Evolutionary conservation across 73 alveolate species (phyloP).

Genomic region (Paramecium biaurelia): DNA sequence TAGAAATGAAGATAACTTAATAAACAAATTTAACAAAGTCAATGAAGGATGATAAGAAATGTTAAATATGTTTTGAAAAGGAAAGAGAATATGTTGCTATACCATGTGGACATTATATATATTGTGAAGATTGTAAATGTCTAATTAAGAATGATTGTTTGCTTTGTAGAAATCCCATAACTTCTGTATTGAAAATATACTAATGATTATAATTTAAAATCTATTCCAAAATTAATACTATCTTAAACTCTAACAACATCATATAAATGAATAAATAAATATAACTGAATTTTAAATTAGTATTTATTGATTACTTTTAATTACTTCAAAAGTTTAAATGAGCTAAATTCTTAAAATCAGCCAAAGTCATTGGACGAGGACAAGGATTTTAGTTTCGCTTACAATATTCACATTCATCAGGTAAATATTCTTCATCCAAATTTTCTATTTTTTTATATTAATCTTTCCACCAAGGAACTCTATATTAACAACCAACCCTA

Average conservation of each 20-base stretch:
- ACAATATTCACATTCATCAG: slow-evolving; percentile 14
- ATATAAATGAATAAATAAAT: not conserved
- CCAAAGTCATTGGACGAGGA: not conserved
- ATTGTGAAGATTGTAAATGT: slow-evolving; percentile 5
- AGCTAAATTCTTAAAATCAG: slow-evolving; percentile 29
- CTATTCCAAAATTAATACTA: not conserved
- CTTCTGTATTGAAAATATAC: slow-evolving; percentile 22
- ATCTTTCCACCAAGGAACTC: slow-evolving; percentile 13
- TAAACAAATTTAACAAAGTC: not conserved
- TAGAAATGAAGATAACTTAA: not conserved
- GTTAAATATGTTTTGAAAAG: slow-evolving; percentile 34
- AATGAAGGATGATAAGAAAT: not conserved
- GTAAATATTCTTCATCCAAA: not conserved
- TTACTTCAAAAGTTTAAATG: slow-evolving; percentile 35
- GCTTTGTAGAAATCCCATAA: not conserved
- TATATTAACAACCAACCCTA: slow-evolving; percentile 27
- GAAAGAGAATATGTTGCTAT: slow-evolving; percentile 21
- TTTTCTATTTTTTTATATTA: not conserved
- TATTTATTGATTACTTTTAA: not conserved
- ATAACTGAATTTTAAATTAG: not conserved
- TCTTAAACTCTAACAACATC: too few relatives aligned
- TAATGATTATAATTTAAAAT: not conserved
- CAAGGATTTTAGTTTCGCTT: not conserved
- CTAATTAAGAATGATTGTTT: not conserved
- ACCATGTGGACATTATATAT: slow-evolving; percentile 39